phyloP scores from a whole-genome alignment of 1,284 basidiomycete species.

The Trichosporon sp. region DNA sequence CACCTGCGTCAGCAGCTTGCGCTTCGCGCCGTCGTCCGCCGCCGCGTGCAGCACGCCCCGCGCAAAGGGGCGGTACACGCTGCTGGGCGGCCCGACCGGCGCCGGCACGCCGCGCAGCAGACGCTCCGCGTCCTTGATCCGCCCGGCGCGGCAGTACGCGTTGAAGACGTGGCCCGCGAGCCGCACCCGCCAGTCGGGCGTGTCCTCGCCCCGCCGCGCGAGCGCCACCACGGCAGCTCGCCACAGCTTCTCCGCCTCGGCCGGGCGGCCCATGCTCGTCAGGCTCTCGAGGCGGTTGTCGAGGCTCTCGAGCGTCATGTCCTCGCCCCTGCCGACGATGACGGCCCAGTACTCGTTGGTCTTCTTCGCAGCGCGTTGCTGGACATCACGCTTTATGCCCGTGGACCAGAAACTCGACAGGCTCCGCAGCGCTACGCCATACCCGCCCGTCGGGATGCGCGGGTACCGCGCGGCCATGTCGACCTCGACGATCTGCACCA shows the following conservation, averaged over 20 bases:
- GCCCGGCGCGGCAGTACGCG: not conserved
- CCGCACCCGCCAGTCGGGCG: not conserved
- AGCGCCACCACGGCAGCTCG: not conserved
- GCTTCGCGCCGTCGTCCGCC: not conserved
- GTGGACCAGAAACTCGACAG: not conserved
- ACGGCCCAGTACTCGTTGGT: not conserved
- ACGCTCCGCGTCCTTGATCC: not conserved
- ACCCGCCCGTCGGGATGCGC: not conserved
- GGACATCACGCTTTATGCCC: not conserved
- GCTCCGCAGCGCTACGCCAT: not conserved
- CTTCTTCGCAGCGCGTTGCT: not conserved
- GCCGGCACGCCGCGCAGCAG: not conserved
- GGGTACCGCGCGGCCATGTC: constrained; percentile 18
- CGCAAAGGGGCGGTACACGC: not conserved
- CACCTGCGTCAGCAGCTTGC: constrained; percentile 3
- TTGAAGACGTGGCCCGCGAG: not conserved
- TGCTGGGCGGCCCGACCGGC: not conserved
- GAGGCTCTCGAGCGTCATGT: not conserved
- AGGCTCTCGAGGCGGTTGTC: not conserved
- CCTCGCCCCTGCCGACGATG: not conserved
- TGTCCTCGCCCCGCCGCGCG: not conserved
- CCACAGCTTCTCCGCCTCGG: not conserved
- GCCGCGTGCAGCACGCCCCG: not conserved
- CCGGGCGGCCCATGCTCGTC: not conserved
- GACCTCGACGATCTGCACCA: constrained; percentile 7